Percentiles rank a stretch among this genome's conserved stretches.
Evolutionary conservation across 2,329 filamentous ascomycete species (phyloP).

Genomic region (Stenocarpella maydis): DNA sequence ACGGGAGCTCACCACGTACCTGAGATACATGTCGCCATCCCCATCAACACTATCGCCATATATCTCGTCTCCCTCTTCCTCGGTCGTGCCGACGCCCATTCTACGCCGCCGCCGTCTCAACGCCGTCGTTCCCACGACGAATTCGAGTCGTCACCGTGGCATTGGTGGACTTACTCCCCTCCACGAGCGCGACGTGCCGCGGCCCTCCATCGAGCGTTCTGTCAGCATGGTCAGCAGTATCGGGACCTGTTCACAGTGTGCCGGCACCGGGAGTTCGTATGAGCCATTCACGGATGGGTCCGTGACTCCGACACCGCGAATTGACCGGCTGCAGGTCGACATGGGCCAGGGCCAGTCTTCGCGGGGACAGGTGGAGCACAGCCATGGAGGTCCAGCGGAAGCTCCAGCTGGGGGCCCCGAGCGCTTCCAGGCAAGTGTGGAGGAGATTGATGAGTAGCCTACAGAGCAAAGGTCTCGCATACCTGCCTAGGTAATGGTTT

Average conservation of each 20-base stretch:
- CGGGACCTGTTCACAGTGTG: conserved; percentile 5
- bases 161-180: background rate
- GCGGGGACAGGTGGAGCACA: background rate
- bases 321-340: background rate
- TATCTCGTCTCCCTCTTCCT: background rate
- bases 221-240: background rate
- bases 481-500: too few species aligned
- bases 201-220: background rate
- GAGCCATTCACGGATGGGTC: background rate
- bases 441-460: background rate
- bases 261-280: background rate
- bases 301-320: background rate
- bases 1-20: background rate
- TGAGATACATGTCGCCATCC: background rate
- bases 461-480: background rate
- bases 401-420: background rate
- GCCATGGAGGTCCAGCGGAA: background rate
- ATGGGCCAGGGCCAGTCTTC: background rate
- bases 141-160: background rate
- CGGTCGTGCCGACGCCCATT: background rate
- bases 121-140: background rate
- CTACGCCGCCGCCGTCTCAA: background rate
- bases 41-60: background rate
- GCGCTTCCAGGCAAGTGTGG: background rate
- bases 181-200: background rate